Conservation (phyloP, 2,329 filamentous ascomycete genomes). For the Penicillium janthinellum region DNA sequence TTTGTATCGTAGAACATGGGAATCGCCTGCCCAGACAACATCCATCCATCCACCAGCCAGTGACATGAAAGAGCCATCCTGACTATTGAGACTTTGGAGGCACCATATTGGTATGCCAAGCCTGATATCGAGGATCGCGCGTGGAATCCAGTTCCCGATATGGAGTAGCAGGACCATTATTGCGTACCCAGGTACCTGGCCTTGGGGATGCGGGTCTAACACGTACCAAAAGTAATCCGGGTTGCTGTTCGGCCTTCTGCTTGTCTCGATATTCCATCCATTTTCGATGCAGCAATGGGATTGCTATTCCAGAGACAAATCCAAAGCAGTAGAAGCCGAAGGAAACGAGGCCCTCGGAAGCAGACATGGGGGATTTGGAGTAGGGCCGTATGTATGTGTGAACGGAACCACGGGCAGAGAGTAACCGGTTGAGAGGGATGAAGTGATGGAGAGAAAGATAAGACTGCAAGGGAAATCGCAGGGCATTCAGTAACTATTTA, state of each 20-base stretch:
- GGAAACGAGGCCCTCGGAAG: background rate
- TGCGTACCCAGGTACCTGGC: background rate
- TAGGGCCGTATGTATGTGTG: background rate
- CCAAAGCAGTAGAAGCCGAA: slow-evolving; percentile 2
- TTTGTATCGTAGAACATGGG: no score
- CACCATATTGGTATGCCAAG: background rate
- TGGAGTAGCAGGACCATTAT: background rate
- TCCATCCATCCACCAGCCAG: background rate
- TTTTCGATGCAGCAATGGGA: background rate
- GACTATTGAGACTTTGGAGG: background rate
- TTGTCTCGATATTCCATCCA: background rate
- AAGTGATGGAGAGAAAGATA: background rate
- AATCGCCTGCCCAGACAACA: no score
- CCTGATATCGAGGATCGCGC: background rate
- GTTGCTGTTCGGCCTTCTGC: background rate
- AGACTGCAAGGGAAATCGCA: background rate
- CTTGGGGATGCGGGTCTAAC: background rate
- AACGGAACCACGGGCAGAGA: background rate
- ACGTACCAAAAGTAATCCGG: background rate
- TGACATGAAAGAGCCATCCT: background rate
- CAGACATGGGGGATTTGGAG: background rate
- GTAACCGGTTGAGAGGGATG: background rate
- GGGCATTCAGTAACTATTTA: background rate
- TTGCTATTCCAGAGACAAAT: background rate
- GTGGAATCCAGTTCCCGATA: background rate